Evolutionary conservation across 1,284 basidiomycete species (phyloP).

Genomic region (Ustilago bromivora): DNA sequence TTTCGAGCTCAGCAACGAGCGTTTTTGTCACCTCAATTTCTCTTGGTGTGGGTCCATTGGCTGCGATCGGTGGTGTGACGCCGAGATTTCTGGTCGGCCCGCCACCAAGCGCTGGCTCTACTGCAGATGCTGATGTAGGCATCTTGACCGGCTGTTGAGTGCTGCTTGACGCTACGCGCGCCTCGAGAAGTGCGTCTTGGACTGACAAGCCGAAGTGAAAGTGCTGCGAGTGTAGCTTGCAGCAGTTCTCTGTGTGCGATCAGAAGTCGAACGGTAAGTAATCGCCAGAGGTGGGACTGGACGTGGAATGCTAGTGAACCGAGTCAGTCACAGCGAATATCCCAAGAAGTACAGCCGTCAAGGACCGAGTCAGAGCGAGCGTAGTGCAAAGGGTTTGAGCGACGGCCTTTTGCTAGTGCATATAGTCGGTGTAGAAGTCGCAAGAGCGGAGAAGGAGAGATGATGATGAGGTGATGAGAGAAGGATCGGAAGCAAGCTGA

Average conservation of each 20-base stretch:
- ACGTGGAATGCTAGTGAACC: not conserved
- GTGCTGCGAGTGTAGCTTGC: not conserved
- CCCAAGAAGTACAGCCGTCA: not conserved
- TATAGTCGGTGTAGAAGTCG: not conserved
- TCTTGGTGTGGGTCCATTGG: slow-evolving; percentile 63
- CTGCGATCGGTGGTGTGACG: slow-evolving; percentile 87
- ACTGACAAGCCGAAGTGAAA: not conserved
- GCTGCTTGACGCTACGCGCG: slow-evolving; percentile 14
- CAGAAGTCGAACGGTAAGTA: not conserved
- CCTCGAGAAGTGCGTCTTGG: not conserved
- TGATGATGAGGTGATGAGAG: not conserved
- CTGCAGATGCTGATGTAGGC: slow-evolving; percentile 48
- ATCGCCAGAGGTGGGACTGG: not conserved
- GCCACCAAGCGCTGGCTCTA: slow-evolving; percentile 52
- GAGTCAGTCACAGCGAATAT: not conserved
- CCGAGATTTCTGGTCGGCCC: slow-evolving; percentile 66
- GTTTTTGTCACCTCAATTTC: slow-evolving; percentile 77
- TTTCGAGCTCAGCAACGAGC: slow-evolving; percentile 87
- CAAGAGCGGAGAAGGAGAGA: not conserved
- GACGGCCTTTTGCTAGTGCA: not conserved
- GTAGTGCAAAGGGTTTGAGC: not conserved
- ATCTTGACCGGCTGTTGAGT: slow-evolving; percentile 12
- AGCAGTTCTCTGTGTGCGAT: not conserved
- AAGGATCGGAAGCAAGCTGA: slow-evolving; percentile 35
- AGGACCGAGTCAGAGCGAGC: not conserved